Percentiles rank a stretch among this genome's conserved stretches.
Evolutionary conservation across 75 land plant species (phyloP).

Genomic region (Pseudotsuga menziesii): DNA sequence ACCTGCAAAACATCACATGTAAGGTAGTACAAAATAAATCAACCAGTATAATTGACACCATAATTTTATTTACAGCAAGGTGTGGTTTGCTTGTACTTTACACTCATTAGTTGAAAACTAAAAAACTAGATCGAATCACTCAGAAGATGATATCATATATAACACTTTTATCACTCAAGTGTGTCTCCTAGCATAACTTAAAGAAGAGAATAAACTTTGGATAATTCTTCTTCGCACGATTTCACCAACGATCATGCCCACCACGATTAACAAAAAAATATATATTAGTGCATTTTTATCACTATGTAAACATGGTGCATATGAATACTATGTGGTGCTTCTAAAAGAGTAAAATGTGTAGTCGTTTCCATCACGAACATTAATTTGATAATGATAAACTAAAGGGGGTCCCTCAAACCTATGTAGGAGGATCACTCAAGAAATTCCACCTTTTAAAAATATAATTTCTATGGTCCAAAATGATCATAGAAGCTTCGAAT

Average conservation of each 20-base stretch:
- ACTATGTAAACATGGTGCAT: not conserved
- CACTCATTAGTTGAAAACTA: not conserved
- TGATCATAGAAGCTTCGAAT: not conserved
- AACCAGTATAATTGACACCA: not conserved
- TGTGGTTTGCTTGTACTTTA: not conserved
- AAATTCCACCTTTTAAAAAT: slow-evolving; percentile 4
- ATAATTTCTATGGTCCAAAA: not conserved
- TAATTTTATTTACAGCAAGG: not conserved
- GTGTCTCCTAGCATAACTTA: not conserved
- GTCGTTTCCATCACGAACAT: not conserved
- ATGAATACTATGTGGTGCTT: not conserved
- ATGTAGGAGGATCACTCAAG: not conserved
- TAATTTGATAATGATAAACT: not conserved
- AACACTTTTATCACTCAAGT: not conserved
- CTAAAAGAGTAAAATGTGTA: not conserved
- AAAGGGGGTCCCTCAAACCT: slow-evolving; percentile 4
- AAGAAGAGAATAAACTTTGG: not conserved
- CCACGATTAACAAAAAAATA: not conserved
- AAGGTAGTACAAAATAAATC: not conserved
- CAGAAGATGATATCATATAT: not conserved
- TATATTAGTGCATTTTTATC: not conserved
- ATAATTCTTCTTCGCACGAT: not conserved
- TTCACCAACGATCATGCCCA: not conserved
- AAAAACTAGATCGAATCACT: too few species aligned
- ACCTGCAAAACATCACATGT: slow-evolving; percentile 42